Evolutionary conservation across 306 rosid genomes (phyloP), one percentile per base, ranked within the genome.

Genomic region (Trichosanthes truncata): DNA sequence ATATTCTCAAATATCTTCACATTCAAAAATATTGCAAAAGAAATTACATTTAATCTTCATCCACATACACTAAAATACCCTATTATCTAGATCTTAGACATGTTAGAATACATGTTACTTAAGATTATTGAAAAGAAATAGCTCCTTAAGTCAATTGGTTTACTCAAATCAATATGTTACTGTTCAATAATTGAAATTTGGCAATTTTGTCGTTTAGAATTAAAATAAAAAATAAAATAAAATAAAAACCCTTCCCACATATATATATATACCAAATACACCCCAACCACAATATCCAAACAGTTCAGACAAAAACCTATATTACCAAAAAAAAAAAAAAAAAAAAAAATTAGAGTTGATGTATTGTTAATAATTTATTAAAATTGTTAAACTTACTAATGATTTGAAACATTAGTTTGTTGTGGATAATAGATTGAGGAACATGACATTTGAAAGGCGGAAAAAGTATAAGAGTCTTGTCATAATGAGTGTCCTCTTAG

Each of bases 401-500:
- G 76, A 71, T 71, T 67, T 25, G 33, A 43, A 69, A 69, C 55
- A 21, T 45, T 69, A 21, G 53, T 41, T n/a, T 21, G 56, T 23
- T 71, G 76, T 71, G 56, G 55, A 71, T 71, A 43, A 71, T 71
- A 36, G 38, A 71, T 23, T 71, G 13, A 71, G 38, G 76, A 43
- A 71, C 36, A 25, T 43, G 76, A 71, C 76, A 71, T 71, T 71
- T 71, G 56, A 71, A 43, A 71, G 23, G 56, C n/a, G 21, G 20
- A 71, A 25, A 71, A 71, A 45, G 76, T 71, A 43, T 45, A 45
- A 71, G 4, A 2, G 76, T 71, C 56, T 46, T 43, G 18, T 71
- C 76, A 71, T 9, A 41, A 69, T 41, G 76, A 69, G 51, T 69
- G 53, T 12, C 76, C 25, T 21, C 18, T 41, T 43, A 2, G 10